These are phyloP conservation scores for Puya raimondii DNA, from an alignment of 176 grass and related monocot genomes.

Conservation along the genomic window DNA sequence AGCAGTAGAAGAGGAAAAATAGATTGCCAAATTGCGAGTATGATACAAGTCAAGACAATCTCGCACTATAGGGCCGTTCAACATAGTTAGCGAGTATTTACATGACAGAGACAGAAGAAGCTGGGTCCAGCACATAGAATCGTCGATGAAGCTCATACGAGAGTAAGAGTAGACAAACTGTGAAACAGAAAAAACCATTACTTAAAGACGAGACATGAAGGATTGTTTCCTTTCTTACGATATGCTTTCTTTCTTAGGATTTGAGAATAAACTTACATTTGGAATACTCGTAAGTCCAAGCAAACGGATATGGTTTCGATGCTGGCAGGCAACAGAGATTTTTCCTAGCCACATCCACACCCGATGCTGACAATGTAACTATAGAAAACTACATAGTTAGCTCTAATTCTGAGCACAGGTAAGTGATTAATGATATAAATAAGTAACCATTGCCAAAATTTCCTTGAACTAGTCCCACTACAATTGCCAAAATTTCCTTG, in stretches of 20 bases:
- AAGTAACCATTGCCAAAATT: not conserved
- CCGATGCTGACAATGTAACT: constrained; percentile 35
- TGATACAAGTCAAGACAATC: not conserved
- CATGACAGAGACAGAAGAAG: constrained; percentile 60
- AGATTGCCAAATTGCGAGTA: not conserved
- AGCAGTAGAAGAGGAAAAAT: not conserved
- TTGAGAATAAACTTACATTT: constrained; percentile 43
- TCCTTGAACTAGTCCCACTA: not conserved
- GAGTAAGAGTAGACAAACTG: constrained; percentile 82
- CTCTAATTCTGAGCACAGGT: not conserved
- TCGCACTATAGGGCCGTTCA: not conserved
- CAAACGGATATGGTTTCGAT: constrained; percentile 32
- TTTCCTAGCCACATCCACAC: constrained; percentile 38
- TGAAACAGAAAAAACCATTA: not conserved
- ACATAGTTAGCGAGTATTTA: constrained; percentile 23
- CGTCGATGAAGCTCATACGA: constrained; percentile 79
- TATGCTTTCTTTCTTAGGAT: not conserved
- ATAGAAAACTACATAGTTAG: not conserved
- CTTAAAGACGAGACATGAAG: not conserved
- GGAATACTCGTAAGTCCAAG: constrained; percentile 66
- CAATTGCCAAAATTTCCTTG: constrained; percentile 6
- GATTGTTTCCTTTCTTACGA: not conserved
- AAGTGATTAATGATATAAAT: not conserved
- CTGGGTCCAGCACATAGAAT: constrained; percentile 32
- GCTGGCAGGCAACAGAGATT: constrained; percentile 28